phyloP scores from a whole-genome alignment of 2,329 filamentous ascomycete genomes.

The Alternaria burnsii region DNA sequence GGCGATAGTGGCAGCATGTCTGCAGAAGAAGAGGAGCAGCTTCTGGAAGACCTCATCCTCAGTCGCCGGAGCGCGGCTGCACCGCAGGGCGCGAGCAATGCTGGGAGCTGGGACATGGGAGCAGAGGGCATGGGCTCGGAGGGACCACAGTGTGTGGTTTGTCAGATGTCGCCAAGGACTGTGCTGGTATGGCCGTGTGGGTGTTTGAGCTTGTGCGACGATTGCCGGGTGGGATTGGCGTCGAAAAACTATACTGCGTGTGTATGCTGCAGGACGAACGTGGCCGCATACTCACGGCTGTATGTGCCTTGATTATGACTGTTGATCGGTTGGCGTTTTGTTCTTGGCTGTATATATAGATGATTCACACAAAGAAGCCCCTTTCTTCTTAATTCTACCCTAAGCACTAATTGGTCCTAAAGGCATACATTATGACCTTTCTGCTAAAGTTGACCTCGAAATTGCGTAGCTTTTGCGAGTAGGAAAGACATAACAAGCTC shows the following conservation, averaged over 20 bases:
- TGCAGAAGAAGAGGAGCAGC: slow-evolving; percentile 64
- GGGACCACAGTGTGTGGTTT: slow-evolving; percentile 90
- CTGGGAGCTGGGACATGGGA: slow-evolving; percentile 69
- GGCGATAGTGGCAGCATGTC: slow-evolving; percentile 36
- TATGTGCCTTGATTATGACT: slow-evolving; percentile 73
- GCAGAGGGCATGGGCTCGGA: slow-evolving; percentile 75
- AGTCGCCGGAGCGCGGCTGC: slow-evolving; percentile 57
- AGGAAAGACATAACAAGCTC: too few relatives aligned
- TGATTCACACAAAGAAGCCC: not conserved
- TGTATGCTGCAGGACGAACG: slow-evolving; percentile 89
- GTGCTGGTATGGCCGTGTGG: slow-evolving; percentile 97
- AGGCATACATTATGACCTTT: too few relatives aligned
- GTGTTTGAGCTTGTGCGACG: slow-evolving; percentile 92
- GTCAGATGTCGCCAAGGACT: slow-evolving; percentile 83
- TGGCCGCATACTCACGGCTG: slow-evolving; percentile 87
- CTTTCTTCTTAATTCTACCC: too few relatives aligned
- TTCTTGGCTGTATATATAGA: not conserved
- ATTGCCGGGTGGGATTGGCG: slow-evolving; percentile 89
- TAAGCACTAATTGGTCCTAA: too few relatives aligned
- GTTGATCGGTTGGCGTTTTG: slow-evolving; percentile 1
- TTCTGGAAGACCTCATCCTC: slow-evolving; percentile 69
- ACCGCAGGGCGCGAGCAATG: slow-evolving; percentile 44
- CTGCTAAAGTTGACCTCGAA: not conserved
- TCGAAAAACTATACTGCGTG: slow-evolving; percentile 98
- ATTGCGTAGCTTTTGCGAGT: not conserved